Evolutionary conservation across 257 asterid species (phyloP), one percentile per base, ranked within the genome.

Genomic region (Solanum sejunctum): DNA sequence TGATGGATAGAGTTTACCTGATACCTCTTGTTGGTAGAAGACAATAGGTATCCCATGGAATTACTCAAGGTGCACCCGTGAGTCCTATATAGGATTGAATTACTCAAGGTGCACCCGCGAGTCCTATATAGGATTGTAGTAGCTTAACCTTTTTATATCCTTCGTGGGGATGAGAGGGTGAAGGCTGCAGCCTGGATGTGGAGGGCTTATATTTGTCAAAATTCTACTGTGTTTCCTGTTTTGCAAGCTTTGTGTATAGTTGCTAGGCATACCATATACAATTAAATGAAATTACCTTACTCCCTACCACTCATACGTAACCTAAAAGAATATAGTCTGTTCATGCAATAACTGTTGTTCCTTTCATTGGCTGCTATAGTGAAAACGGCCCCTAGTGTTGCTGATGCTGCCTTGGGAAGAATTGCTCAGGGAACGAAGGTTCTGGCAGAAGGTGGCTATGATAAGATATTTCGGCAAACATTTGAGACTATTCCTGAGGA

Each of bases 331-430:
- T 32, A 45, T 17, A 15, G 17, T 16, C 41, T 67, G 3, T 6
- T 63, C 28, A 54, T 58, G 20, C 20, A 28, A 72, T 82, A 52
- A 3, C 39, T 87, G 80, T 12, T 43, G 58, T 81, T 51, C 55
- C 20, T 72, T 23, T 69, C 15, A 18, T 70, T 57, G 6, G 11
- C 51, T 88, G 83, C 81, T 84, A 45, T 83, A 97, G 99, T 97
- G 93, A 97, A 97, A 93, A 97, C 99, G 71, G 93, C 97, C 85
- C 99, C 99, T 51, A 97, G 99, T 86, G 80, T 97, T 87, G 87
- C 99, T 47, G 99, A 95, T 91, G 98, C 99, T 77, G 98, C 99
- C 67, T 87, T 95, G 66, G 99, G 99, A 88, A 94, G 99, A 92
- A 94, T 97, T 80, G 99, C 98, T 4, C 99, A 93, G 88, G 98